Evolutionary conservation across 371 early-diverging fungal species (phyloP), one percentile per base, ranked within the genome.

Genomic region (Apophysomyces sp.): DNA sequence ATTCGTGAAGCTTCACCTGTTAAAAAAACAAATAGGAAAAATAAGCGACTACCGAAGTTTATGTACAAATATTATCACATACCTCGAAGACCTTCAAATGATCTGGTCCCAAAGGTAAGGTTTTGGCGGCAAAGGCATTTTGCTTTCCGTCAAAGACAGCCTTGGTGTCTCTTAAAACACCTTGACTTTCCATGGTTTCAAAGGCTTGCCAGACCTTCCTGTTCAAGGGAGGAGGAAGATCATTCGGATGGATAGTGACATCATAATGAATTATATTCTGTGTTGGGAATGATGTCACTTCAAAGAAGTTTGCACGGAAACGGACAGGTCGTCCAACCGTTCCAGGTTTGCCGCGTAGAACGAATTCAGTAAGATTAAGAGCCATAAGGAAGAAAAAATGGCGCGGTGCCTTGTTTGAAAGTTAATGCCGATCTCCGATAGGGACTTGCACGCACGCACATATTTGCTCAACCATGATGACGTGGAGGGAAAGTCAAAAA

Each of bases 81-180:
- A 79, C 83, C 18, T 83, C 81, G 53, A 81, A 81, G 9, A 69
- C 71, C 30, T 60, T 69, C 27, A 78, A 71, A 15, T 71, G 55
- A 11, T 71, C 72, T 39, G 81, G 76, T 63, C 73, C 73, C 13
- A 83, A 71, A 26, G 69, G 62, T 51, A 80, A 75, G 5, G 39
- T 56, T 58, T 69, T 80, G 0, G 80, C 72, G 11, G 84, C 65
- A 60, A 76, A 82, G 3, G 77, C 74, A 28, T 78, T 80, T 60
- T 77, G 75, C 11, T 76, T 73, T 36, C 86, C 84, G 63, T 86
- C 86, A 63, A 72, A 86, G 32, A 85, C 70, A 13, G 81, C 71
- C 30, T 63, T 72, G 52, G 73, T 61, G 2, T 73, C 73, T 11
- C 59, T 69, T 0, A 84, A 66, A 5, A 67, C 55, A 16, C 72